These are phyloP conservation scores for Labyrinthula sp. DNA, from an alignment of 352 stramenopile species.

Conservation along the genomic window DNA sequence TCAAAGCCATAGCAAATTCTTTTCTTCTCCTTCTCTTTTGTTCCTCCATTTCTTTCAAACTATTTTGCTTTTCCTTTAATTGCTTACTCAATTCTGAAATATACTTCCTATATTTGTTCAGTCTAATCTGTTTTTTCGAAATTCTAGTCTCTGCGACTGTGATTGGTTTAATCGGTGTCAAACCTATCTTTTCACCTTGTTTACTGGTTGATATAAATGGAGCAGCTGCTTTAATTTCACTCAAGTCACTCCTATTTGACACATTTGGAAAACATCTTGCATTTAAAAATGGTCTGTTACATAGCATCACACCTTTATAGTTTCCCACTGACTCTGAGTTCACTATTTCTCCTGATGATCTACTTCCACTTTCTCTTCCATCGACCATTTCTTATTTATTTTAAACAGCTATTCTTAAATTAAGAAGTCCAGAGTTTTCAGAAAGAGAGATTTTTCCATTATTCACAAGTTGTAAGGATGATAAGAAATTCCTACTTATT, in stretches of 20 bases:
- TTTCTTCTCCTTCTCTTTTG: constrained; percentile 36
- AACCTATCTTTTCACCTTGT: constrained; percentile 12
- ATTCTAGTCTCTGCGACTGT: constrained; percentile 39
- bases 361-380: too few species aligned
- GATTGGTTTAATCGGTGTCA: constrained; percentile 17
- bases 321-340: constrained; percentile 54
- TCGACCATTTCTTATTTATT: too few species aligned
- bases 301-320: constrained; percentile 72
- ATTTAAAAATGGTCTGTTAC: constrained; percentile 59
- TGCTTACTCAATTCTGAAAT: constrained; percentile 60
- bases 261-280: constrained; percentile 32
- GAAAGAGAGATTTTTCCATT: too few species aligned
- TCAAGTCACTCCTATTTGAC: not conserved
- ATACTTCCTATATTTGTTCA: constrained; percentile 67
- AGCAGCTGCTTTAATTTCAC: not conserved
- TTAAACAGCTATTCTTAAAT: too few species aligned
- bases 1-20: constrained; percentile 30
- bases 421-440: too few species aligned
- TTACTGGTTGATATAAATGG: constrained; percentile 4
- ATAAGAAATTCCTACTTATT: too few species aligned
- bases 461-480: too few species aligned
- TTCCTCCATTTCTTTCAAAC: constrained; percentile 2
- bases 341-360: too few species aligned
- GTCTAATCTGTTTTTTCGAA: constrained; percentile 60
- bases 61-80: constrained; percentile 44